Base-by-base conservation (phyloP, 2,329 filamentous ascomycete species). In the Colletotrichum paranaense region DNA sequence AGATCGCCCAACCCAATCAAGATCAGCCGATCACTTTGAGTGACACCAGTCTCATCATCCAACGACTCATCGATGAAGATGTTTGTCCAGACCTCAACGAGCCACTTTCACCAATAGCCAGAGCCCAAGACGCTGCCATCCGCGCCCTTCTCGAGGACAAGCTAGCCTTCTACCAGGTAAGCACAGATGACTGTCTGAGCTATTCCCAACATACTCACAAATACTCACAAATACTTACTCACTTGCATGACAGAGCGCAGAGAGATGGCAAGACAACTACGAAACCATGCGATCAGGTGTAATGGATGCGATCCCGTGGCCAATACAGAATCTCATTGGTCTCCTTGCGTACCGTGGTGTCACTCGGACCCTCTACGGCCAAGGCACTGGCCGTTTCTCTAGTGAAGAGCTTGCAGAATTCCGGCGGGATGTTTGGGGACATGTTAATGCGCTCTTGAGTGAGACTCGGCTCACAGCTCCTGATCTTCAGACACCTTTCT, bases 241-340 rank as follows among this genome's bases (percentile, higher is more conserved):
- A 26, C 26, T 30, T 24, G 7, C 2, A 14, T 5, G n/a, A 24
- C 82, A 87, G 84, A 79, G 75, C 1, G 82, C 84, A 53, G 90
- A 92, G 80, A 83, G 86, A 73, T 92, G 90, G 90, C 78, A 85
- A 3, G 82, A 89, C 68, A 91, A 92, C 78, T 92, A 89, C 81
- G 86, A 89, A 72, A 79, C 81, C 16, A 91, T 91, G 89, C 87
- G 90, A 19, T 84, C 86, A 63, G 81, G 87, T 49, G 80, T 86
- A 0, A 81, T 92, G 7, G 80, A 78, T 11, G 67, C 84, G 0
- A 74, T 92, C 1, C 87, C 89, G 0, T 92, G 87, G 77, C 87
- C 86, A 0, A 49, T 90, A 0, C 87, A 86, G 14, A 73, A 88
- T 0, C 2, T 91, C 1, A 77, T 92, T 8, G 91, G 90, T 0